Evolutionary conservation across 31 red algal species (phyloP).

Genomic region (Odonthalia washingtoniensis): DNA sequence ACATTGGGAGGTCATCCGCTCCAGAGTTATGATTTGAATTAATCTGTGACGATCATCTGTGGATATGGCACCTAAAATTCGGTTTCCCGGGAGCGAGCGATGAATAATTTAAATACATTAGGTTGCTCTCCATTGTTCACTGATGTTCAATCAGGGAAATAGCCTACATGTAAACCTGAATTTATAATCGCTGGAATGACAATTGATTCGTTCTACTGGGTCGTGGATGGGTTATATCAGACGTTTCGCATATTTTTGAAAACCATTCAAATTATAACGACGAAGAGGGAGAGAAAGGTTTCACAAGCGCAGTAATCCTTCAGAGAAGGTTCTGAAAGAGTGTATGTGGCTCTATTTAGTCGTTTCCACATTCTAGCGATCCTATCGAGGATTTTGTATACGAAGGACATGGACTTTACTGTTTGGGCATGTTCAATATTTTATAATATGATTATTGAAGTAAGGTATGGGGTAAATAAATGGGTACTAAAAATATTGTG

Average conservation of each 20-base stretch:
- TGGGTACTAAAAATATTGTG: slow-evolving; percentile 14
- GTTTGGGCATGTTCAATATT: slow-evolving; percentile 35
- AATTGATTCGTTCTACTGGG: slow-evolving; percentile 36
- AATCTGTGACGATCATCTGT: background rate
- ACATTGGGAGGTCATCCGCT: slow-evolving; percentile 13
- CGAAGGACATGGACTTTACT: slow-evolving; percentile 37
- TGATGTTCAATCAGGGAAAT: too few relatives aligned
- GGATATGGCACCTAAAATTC: slow-evolving; percentile 44
- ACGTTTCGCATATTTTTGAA: slow-evolving; percentile 28
- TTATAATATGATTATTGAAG: slow-evolving; percentile 50
- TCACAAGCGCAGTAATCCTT: background rate
- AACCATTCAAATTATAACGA: background rate
- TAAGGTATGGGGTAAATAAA: background rate
- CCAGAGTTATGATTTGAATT: slow-evolving; percentile 13
- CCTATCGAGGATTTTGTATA: slow-evolving; percentile 47
- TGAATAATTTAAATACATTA: slow-evolving; percentile 45
- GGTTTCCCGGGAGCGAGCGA: slow-evolving; percentile 31
- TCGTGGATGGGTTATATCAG: slow-evolving; percentile 29
- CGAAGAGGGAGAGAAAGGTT: background rate
- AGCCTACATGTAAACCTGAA: background rate
- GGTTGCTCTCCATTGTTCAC: slow-evolving; percentile 18
- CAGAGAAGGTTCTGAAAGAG: slow-evolving; percentile 25
- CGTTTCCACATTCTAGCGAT: slow-evolving; percentile 39
- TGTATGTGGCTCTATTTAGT: slow-evolving; percentile 45
- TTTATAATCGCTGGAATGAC: background rate